phyloP scores from a whole-genome alignment of 2,329 filamentous ascomycete genomes.

The Lojkania enalia region DNA sequence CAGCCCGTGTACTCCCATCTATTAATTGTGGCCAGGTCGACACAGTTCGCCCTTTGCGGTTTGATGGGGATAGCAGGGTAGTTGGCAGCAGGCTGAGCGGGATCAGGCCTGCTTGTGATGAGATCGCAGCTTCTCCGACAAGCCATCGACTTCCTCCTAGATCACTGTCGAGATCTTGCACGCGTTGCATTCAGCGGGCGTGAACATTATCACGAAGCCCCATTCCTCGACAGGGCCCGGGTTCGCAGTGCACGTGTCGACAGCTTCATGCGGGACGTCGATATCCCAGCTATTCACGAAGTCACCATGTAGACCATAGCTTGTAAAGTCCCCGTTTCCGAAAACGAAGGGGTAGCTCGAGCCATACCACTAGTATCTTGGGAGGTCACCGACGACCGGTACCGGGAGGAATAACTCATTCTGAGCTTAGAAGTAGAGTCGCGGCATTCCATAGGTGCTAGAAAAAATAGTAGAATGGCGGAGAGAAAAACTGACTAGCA shows the following conservation, averaged over 20 bases:
- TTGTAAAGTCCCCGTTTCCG: slow-evolving; percentile 69
- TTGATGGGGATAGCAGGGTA: slow-evolving; percentile 19
- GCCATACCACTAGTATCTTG: slow-evolving; percentile 57
- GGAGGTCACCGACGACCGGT: slow-evolving; percentile 65
- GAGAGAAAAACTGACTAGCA: slow-evolving; percentile 41
- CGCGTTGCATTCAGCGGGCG: slow-evolving; percentile 53
- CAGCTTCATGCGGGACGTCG: slow-evolving; percentile 65
- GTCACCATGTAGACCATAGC: slow-evolving; percentile 71
- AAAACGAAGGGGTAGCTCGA: slow-evolving; percentile 60
- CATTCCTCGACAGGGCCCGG: slow-evolving; percentile 28
- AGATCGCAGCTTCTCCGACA: slow-evolving; percentile 58
- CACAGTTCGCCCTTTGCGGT: slow-evolving; percentile 9
- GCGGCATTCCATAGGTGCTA: slow-evolving; percentile 74
- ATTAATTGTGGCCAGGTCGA: slow-evolving; percentile 53
- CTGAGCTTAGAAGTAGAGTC: slow-evolving; percentile 64
- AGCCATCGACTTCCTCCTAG: slow-evolving; percentile 51
- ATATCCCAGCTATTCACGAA: slow-evolving; percentile 73
- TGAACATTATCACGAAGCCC: slow-evolving; percentile 54
- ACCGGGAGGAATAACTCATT: slow-evolving; percentile 60
- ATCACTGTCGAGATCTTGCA: slow-evolving; percentile 53
- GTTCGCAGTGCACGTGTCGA: slow-evolving; percentile 64
- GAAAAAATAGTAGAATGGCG: background rate
- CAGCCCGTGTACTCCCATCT: slow-evolving; percentile 66
- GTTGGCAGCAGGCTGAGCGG: slow-evolving; percentile 43
- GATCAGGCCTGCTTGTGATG: slow-evolving; percentile 45